Evolutionary conservation across 768 basidiomycete species (phyloP).

Genomic region (Suillus cothurnatus): DNA sequence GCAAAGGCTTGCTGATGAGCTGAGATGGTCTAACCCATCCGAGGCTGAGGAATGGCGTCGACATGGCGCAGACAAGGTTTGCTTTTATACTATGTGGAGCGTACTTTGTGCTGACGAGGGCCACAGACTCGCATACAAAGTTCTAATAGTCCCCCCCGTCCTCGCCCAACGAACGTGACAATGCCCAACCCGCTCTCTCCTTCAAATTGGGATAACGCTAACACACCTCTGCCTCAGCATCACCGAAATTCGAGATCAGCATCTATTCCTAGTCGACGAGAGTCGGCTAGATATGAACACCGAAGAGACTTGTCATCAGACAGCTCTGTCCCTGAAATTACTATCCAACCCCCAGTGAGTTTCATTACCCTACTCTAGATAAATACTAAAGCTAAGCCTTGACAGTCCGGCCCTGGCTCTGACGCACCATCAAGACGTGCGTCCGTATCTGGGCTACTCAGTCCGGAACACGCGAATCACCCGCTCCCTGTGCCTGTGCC

Average conservation of each 20-base stretch:
- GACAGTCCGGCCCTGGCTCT: slow-evolving; percentile 33
- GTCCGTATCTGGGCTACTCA: slow-evolving; percentile 23
- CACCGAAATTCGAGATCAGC: slow-evolving; percentile 26
- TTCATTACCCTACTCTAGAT: background rate
- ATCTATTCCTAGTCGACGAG: slow-evolving; percentile 12
- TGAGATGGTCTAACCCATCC: slow-evolving; percentile 37
- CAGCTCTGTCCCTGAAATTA: slow-evolving; percentile 37
- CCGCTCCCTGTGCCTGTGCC: slow-evolving; percentile 29
- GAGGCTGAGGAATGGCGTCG: slow-evolving; percentile 35
- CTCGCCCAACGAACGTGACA: slow-evolving; percentile 24
- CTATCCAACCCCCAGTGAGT: slow-evolving; percentile 33
- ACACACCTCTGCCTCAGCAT: slow-evolving; percentile 23
- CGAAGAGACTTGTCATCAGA: slow-evolving; percentile 33
- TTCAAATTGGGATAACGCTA: slow-evolving; percentile 15
- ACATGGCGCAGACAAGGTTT: slow-evolving; percentile 22
- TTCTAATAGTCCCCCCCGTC: slow-evolving; percentile 14
- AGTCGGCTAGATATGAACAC: slow-evolving; percentile 13
- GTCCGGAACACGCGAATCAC: slow-evolving; percentile 33
- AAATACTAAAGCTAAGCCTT: slow-evolving; percentile 1
- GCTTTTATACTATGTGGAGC: background rate
- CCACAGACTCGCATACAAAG: slow-evolving; percentile 23
- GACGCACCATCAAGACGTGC: slow-evolving; percentile 33
- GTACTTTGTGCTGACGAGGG: slow-evolving; percentile 1
- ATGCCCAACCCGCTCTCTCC: slow-evolving; percentile 32
- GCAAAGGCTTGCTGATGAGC: slow-evolving; percentile 36